Conservation (phyloP, 108 stramenopile genomes). For the Cylindrotheca closterium region DNA sequence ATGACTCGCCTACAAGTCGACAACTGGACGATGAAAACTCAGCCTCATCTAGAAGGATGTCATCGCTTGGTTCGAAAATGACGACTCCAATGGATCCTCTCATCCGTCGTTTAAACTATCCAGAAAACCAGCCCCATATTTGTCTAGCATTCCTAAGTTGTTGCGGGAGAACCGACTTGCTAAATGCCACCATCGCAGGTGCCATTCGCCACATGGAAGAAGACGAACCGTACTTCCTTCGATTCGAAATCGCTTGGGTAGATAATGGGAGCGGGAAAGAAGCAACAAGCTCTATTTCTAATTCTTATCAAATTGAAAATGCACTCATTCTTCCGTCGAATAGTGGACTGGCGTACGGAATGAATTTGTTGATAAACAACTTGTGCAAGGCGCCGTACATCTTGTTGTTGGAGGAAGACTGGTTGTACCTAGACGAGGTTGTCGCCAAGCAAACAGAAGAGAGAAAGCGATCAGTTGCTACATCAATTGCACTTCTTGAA, state of each 20-base stretch:
- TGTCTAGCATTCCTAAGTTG: slow-evolving; percentile 50
- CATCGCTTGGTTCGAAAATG: not conserved
- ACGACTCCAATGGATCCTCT: slow-evolving; percentile 6
- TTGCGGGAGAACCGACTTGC: slow-evolving; percentile 40
- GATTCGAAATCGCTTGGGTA: slow-evolving; percentile 56
- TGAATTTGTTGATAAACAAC: slow-evolving; percentile 44
- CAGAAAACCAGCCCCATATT: slow-evolving; percentile 34
- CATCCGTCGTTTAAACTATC: slow-evolving; percentile 6
- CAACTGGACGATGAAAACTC: slow-evolving; percentile 10
- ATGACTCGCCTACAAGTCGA: no score
- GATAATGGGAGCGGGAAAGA: slow-evolving; percentile 36
- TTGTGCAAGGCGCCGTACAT: slow-evolving; percentile 50
- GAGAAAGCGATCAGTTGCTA: slow-evolving; percentile 35
- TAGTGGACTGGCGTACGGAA: slow-evolving; percentile 44
- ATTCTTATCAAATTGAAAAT: slow-evolving; percentile 44
- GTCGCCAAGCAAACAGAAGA: slow-evolving; percentile 32
- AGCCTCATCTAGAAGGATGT: slow-evolving; percentile 16
- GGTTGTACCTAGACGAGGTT: slow-evolving; percentile 49
- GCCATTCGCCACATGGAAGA: slow-evolving; percentile 56
- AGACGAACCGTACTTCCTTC: slow-evolving; percentile 39
- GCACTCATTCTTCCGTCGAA: slow-evolving; percentile 33
- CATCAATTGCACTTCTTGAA: slow-evolving; percentile 35
- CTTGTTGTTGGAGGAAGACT: slow-evolving; percentile 47
- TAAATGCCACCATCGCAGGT: slow-evolving; percentile 44
- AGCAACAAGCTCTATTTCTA: slow-evolving; percentile 15